Percentiles rank a stretch among this genome's conserved stretches.
phyloP scores from a whole-genome alignment of 192 early-diverging fungal species.

The Phlyctochytrium bullatum region DNA sequence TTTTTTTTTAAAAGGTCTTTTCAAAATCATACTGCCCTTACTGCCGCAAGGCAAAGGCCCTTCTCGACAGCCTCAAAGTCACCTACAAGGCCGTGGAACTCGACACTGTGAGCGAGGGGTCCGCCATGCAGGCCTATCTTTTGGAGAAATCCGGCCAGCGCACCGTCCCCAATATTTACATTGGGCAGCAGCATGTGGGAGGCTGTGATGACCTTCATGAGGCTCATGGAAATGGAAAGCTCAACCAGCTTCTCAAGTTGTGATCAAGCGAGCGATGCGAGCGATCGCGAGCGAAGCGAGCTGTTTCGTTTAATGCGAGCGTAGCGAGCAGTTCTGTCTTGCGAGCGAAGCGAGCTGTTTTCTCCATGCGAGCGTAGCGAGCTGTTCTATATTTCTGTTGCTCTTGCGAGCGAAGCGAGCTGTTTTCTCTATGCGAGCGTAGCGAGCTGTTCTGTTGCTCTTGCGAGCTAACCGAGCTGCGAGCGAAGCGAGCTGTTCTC shows the following conservation, averaged over 20 bases:
- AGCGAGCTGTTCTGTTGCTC: too few relatives aligned
- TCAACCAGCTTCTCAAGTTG: slow-evolving; percentile 4
- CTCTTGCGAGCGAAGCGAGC: too few relatives aligned
- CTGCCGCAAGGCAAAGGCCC: slow-evolving; percentile 50
- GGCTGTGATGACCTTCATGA: slow-evolving; percentile 38
- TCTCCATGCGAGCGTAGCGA: too few relatives aligned
- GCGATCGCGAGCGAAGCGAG: too few relatives aligned
- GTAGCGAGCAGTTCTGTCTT: too few relatives aligned
- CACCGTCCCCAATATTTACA: slow-evolving; percentile 48
- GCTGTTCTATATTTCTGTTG: too few relatives aligned
- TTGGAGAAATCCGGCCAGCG: slow-evolving; percentile 36
- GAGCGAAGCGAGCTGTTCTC: too few relatives aligned
- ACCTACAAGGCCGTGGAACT: slow-evolving; percentile 36
- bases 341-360: too few relatives aligned
- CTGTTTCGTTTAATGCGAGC: too few relatives aligned
- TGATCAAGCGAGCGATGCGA: too few relatives aligned
- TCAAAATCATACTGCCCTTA: slow-evolving; percentile 59
- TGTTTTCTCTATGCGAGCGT: too few relatives aligned
- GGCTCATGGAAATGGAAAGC: slow-evolving; percentile 20
- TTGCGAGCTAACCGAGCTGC: too few relatives aligned
- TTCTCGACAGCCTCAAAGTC: slow-evolving; percentile 35
- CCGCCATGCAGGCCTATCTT: slow-evolving; percentile 39
- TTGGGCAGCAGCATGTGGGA: slow-evolving; percentile 38
- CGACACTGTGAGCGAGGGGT: slow-evolving; percentile 33
- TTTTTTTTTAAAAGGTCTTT: slow-evolving; percentile 52